Percentiles rank a stretch among this genome's conserved stretches.
Conservation (phyloP, 108 stramenopile species). For the Cyclotella cryptica region DNA sequence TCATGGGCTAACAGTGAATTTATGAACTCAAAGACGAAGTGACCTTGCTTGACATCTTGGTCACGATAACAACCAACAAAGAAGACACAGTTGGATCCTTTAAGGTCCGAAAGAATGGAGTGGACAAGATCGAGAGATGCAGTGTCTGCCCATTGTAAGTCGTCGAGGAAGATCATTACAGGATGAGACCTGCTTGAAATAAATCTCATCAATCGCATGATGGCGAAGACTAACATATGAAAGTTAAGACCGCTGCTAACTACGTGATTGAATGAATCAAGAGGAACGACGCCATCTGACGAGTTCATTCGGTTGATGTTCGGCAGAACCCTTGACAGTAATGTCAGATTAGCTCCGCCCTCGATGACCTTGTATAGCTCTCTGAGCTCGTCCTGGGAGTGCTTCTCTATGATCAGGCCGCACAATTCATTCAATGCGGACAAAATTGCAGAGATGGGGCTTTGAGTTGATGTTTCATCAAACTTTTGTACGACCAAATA, state of each 20-base stretch:
- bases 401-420: conserved; percentile 5
- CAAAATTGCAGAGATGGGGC: conserved; percentile 30
- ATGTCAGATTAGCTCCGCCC: conserved; percentile 16
- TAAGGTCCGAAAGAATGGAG: conserved; percentile 29
- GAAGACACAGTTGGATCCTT: conserved; percentile 31
- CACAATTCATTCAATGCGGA: conserved; percentile 38
- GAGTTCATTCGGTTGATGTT: conserved; percentile 19
- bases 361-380: conserved; percentile 15
- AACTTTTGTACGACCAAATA: conserved; percentile 34
- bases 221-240: conserved; percentile 1
- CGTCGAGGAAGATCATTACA: conserved; percentile 52
- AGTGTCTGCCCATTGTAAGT: conserved; percentile 52
- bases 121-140: conserved; percentile 29
- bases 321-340: conserved; percentile 30
- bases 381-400: background rate
- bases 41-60: conserved; percentile 28
- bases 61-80: conserved; percentile 49
- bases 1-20: background rate
- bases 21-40: conserved; percentile 26
- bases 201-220: conserved; percentile 37
- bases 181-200: conserved; percentile 30
- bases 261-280: background rate
- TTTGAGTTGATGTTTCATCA: conserved; percentile 28
- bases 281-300: background rate
- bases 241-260: background rate